phyloP scores from a whole-genome alignment of 768 basidiomycete species.

The Jaapia argillacea region DNA sequence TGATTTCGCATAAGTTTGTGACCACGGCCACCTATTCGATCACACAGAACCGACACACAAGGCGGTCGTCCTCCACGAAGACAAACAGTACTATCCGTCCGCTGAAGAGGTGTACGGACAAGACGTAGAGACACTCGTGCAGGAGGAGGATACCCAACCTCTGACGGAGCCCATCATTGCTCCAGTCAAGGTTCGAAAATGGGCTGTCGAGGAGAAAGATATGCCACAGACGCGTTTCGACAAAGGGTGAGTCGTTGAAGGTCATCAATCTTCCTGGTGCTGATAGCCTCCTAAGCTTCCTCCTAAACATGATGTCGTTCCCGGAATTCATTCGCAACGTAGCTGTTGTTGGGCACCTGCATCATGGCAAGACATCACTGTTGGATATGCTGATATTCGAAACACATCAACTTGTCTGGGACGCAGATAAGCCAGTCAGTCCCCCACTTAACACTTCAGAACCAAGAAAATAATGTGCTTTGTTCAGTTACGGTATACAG shows the following conservation, averaged over 20 bases:
- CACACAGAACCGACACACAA: slow-evolving; percentile 74
- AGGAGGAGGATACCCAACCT: slow-evolving; percentile 96
- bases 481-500: slow-evolving; percentile 83
- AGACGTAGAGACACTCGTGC: slow-evolving; percentile 93
- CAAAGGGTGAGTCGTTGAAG: slow-evolving; percentile 74
- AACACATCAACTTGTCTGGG: slow-evolving; percentile 92
- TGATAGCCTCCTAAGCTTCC: slow-evolving; percentile 47
- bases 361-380: slow-evolving; percentile 95
- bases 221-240: slow-evolving; percentile 97
- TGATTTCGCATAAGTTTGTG: no score
- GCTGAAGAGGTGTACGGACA: slow-evolving; percentile 88
- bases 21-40: no score
- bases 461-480: no score
- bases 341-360: slow-evolving; percentile 90
- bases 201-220: slow-evolving; percentile 90
- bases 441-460: slow-evolving; percentile 4
- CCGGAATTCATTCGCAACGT: slow-evolving; percentile 96
- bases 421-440: slow-evolving; percentile 78
- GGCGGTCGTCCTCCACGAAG: slow-evolving; percentile 86
- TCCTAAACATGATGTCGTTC: slow-evolving; percentile 84
- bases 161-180: slow-evolving; percentile 92
- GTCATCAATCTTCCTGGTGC: slow-evolving; percentile 1
- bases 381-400: slow-evolving; percentile 97
- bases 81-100: slow-evolving; percentile 96
- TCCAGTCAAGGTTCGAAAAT: slow-evolving; percentile 90